A percentile compares a stretch with the other conserved stretches of the same genome.
These are phyloP conservation scores for Tricholoma furcatifolium DNA, from an alignment of 768 basidiomycete species.

Conservation along the genomic window DNA sequence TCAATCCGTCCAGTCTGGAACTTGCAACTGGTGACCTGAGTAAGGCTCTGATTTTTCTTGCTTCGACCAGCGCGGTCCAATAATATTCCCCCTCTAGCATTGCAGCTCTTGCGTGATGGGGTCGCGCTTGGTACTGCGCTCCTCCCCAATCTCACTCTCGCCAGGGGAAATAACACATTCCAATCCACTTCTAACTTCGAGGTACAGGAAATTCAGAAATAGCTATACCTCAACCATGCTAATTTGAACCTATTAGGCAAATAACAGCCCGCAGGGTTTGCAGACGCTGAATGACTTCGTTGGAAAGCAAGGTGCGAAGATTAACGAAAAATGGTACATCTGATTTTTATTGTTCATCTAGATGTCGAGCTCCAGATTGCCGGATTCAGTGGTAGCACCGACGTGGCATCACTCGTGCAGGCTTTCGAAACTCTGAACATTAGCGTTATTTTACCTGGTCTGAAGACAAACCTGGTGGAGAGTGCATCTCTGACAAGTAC, in stretches of 20 bases:
- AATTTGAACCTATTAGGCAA: slow-evolving; percentile 40
- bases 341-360: slow-evolving; percentile 16
- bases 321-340: not conserved
- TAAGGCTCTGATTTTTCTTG: slow-evolving; percentile 26
- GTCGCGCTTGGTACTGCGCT: slow-evolving; percentile 57
- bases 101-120: slow-evolving; percentile 55
- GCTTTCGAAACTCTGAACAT: slow-evolving; percentile 64
- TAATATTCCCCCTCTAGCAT: slow-evolving; percentile 33
- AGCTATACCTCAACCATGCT: not conserved
- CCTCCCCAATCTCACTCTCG: slow-evolving; percentile 57
- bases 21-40: slow-evolving; percentile 62
- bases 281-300: slow-evolving; percentile 71
- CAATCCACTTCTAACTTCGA: slow-evolving; percentile 48
- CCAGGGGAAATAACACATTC: slow-evolving; percentile 60
- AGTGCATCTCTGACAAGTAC: slow-evolving; percentile 55
- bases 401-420: slow-evolving; percentile 52
- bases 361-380: slow-evolving; percentile 57
- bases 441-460: slow-evolving; percentile 55
- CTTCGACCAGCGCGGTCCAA: not conserved
- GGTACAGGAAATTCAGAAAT: slow-evolving; percentile 30
- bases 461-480: slow-evolving; percentile 55
- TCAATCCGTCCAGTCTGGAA: slow-evolving; percentile 68
- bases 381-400: slow-evolving; percentile 61
- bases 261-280: slow-evolving; percentile 54
- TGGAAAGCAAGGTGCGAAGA: slow-evolving; percentile 46